Percentiles rank a stretch among this genome's conserved stretches.
Conservation (phyloP, 2,329 filamentous ascomycete genomes). For the Eutypella sp. region DNA sequence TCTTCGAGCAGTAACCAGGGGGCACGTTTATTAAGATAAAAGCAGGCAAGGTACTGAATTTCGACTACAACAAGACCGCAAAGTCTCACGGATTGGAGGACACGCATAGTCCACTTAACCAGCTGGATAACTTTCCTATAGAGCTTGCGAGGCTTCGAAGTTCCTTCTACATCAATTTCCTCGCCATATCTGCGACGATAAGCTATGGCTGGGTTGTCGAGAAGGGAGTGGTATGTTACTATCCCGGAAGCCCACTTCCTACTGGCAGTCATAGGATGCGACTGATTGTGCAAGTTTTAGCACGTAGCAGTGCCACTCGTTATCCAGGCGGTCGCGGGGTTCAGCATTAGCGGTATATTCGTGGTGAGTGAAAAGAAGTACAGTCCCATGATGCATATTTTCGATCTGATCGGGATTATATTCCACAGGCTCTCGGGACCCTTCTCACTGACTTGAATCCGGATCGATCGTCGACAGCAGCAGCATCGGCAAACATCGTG, state of each 20-base stretch:
- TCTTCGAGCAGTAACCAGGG: too few species aligned
- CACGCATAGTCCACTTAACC: neutral
- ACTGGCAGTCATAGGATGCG: too few species aligned
- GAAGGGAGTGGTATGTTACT: slow-evolving; percentile 5
- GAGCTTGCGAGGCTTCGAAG: slow-evolving; percentile 10
- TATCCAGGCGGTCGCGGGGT: slow-evolving; percentile 10
- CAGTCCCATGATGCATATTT: neutral
- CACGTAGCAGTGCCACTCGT: slow-evolving; percentile 6
- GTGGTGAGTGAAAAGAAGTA: slow-evolving; percentile 4
- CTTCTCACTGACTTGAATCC: slow-evolving; percentile 15
- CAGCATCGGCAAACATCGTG: slow-evolving; percentile 18
- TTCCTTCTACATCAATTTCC: slow-evolving; percentile 3
- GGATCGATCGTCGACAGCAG: slow-evolving; percentile 14
- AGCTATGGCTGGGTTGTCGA: slow-evolving; percentile 14
- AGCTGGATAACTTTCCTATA: slow-evolving; percentile 7
- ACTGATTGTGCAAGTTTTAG: too few species aligned
- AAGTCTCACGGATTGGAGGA: slow-evolving; percentile 1
- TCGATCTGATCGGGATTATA: neutral
- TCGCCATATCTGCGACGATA: slow-evolving; percentile 2
- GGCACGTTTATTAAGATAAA: neutral
- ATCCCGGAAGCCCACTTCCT: neutral
- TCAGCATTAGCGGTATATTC: slow-evolving; percentile 9
- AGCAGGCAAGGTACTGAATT: slow-evolving; percentile 7
- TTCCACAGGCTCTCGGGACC: slow-evolving; percentile 8
- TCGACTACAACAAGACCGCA: slow-evolving; percentile 6